phyloP scores from a whole-genome alignment of 257 asterid genomes.

The Gynochthodes officinalis region DNA sequence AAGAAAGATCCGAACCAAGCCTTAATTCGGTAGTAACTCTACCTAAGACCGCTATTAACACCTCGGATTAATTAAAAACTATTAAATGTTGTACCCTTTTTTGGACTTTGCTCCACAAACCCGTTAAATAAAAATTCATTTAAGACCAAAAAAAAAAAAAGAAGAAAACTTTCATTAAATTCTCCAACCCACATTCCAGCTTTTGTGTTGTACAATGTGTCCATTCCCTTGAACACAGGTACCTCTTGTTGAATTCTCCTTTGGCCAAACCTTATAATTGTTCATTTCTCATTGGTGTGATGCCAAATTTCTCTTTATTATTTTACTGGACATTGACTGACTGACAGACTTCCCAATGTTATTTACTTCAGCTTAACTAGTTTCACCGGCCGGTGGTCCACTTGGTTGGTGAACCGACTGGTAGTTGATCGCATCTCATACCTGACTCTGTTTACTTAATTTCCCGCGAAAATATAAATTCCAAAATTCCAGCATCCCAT shows the following conservation, averaged over 20 bases:
- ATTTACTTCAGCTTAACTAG: conserved; percentile 2
- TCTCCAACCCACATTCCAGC: conserved; percentile 4
- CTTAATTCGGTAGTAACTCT: no score
- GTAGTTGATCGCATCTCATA: conserved; percentile 10
- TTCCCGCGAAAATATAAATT: conserved; percentile 21
- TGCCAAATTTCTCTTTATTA: background rate
- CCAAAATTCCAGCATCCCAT: background rate
- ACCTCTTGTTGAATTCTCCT: background rate
- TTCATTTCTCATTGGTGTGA: no score
- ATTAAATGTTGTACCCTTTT: conserved; percentile 1
- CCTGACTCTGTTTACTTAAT: background rate
- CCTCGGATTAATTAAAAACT: background rate
- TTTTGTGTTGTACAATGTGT: conserved; percentile 10
- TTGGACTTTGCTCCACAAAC: background rate
- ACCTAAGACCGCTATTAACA: background rate
- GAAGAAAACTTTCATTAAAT: background rate
- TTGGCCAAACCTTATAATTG: no score
- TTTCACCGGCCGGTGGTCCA: conserved; percentile 16
- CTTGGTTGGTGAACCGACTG: conserved; percentile 2
- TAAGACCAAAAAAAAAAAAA: background rate
- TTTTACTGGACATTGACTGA: background rate
- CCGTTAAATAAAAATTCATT: background rate
- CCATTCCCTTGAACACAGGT: background rate
- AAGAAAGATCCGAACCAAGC: no score
- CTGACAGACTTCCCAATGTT: no score